Percentiles rank a stretch among this genome's conserved stretches.
Evolutionary conservation across 1,284 basidiomycete species (phyloP).

Genomic region (Pisolithus thermaeus): DNA sequence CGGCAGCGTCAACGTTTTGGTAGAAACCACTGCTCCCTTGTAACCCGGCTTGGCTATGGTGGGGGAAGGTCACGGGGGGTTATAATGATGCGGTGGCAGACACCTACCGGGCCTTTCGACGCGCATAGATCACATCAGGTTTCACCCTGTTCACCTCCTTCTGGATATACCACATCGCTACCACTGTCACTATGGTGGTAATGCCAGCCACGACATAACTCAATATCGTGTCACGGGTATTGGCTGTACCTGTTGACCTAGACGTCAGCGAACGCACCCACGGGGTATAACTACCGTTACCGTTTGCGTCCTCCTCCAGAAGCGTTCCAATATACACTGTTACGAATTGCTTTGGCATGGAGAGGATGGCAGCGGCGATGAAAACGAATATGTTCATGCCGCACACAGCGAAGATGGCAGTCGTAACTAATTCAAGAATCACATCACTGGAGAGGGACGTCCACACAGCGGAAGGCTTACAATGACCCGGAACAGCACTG

Average conservation of each 20-base stretch:
- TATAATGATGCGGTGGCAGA: background rate
- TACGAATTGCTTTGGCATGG: slow-evolving; percentile 58
- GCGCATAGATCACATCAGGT: slow-evolving; percentile 65
- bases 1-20: slow-evolving; percentile 25
- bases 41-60: slow-evolving; percentile 43
- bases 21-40: slow-evolving; percentile 27
- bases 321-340: slow-evolving; percentile 52
- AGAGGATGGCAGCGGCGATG: slow-evolving; percentile 50
- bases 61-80: slow-evolving; percentile 3
- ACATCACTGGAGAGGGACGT: background rate
- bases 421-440: slow-evolving; percentile 36
- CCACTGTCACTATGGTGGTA: slow-evolving; percentile 67
- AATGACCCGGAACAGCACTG: slow-evolving; percentile 60
- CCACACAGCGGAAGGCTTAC: slow-evolving; percentile 26
- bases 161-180: slow-evolving; percentile 82
- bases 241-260: slow-evolving; percentile 34
- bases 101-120: slow-evolving; percentile 61
- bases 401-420: slow-evolving; percentile 62
- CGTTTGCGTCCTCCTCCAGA: slow-evolving; percentile 23
- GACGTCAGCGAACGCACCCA: slow-evolving; percentile 1
- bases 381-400: slow-evolving; percentile 60
- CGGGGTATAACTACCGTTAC: slow-evolving; percentile 9
- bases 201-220: slow-evolving; percentile 57
- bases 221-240: slow-evolving; percentile 50
- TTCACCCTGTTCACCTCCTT: slow-evolving; percentile 72